Evolutionary conservation across 805 yeast genomes (phyloP), one percentile per base, ranked within the genome.

Genomic region (Hermanozyma aechmeae): DNA sequence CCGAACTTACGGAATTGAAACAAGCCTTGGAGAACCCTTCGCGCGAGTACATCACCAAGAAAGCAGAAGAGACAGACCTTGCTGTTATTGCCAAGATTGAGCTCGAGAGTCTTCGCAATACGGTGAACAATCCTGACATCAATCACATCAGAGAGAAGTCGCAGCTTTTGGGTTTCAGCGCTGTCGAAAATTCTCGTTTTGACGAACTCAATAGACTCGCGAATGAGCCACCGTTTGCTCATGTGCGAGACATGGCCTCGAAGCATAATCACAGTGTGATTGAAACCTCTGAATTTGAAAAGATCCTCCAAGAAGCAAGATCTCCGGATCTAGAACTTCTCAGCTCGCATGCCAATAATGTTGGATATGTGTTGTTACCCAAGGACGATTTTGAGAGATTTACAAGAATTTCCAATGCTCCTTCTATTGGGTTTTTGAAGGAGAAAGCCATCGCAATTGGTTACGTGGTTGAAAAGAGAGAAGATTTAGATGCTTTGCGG

Each of bases 71-170:
- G n/a, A n/a, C n/a, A n/a, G n/a, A n/a, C n/a, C 34, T 33, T 23
- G 33, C 30, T 6, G 35, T 42, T n/a, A 15, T 48, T 4, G 20
- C 37, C 7, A 27, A 27, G 18, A 31, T 15, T 8, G 42, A 35
- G 11, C 28, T 39, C 18, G 28, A 31, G 4, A 7, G 10, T 2
- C 16, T 32, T 13, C 19, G 12, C 6, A 13, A n/a, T 5, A 26
- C 25, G 5, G 25, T 28, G 14, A 19, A n/a, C 24, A 23, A 25
- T 4, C 34, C 34, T n/a, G 13, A 24, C 11, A 17, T 31, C 23
- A 31, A 27, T 6, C 30, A 25, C 11, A 15, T 32, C 20, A 10
- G 9, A 10, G 20, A 17, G 20, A 7, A 17, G 9, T 7, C 20
- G 20, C 7, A 17, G 7, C 7, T 7, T 20, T 4, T 20, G 5